Evolutionary conservation across 2,329 filamentous ascomycete species (phyloP).

Genomic region (Nemania bipapillata): DNA sequence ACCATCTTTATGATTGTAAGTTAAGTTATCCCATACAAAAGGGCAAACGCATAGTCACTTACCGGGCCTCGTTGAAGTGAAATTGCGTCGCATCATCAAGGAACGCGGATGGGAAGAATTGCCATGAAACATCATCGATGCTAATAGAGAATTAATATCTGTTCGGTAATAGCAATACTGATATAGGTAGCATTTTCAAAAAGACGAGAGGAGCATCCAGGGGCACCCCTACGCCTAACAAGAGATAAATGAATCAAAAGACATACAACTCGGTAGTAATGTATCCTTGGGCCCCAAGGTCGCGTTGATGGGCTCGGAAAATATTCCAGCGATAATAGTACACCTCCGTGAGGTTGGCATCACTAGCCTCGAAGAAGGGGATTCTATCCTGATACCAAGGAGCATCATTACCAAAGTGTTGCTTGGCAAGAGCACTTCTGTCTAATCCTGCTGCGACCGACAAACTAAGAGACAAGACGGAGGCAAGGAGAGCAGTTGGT

Average conservation of each 20-base stretch:
- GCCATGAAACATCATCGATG: conserved; percentile 32
- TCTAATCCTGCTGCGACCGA: conserved; percentile 8
- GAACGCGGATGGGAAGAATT: conserved; percentile 26
- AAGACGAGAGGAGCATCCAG: neutral
- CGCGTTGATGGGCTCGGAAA: conserved; percentile 33
- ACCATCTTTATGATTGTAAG: conserved; percentile 17
- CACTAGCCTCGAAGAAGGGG: conserved; percentile 33
- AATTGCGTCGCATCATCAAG: conserved; percentile 32
- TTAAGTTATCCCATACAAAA: neutral
- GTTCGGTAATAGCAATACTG: neutral
- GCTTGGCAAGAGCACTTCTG: conserved; percentile 18
- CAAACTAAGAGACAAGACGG: neutral
- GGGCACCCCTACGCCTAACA: neutral
- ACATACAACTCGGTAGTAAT: conserved; percentile 34
- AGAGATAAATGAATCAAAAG: neutral
- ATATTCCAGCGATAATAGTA: conserved; percentile 36
- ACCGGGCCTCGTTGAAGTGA: conserved; percentile 29
- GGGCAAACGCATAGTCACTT: neutral
- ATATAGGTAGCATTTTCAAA: neutral
- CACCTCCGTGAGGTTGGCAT: conserved; percentile 28
- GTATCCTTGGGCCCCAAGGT: conserved; percentile 28
- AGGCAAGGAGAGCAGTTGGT: conserved; percentile 6
- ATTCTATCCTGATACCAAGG: conserved; percentile 33
- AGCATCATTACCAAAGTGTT: conserved; percentile 33
- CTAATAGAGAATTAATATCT: neutral